These are phyloP conservation scores for Schizochytrium sp. DNA, from an alignment of 108 stramenopile species.

Conservation along the genomic window DNA sequence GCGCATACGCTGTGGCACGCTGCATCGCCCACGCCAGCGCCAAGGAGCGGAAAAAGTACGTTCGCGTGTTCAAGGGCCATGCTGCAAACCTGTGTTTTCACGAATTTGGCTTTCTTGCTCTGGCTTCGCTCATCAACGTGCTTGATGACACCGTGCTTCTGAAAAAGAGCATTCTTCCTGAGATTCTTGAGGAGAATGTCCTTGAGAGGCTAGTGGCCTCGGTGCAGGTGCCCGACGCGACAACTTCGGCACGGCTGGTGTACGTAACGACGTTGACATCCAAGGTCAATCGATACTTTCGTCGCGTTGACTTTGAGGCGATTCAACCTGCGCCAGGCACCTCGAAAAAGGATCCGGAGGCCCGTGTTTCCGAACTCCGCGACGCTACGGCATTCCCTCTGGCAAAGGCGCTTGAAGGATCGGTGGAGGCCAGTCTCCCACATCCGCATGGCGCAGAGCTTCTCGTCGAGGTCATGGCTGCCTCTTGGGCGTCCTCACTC, in stretches of 20 bases:
- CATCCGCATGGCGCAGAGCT: neutral
- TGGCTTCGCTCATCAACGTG: neutral
- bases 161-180: neutral
- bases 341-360: neutral
- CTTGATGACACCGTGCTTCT: neutral
- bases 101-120: neutral
- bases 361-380: neutral
- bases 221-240: neutral
- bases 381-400: neutral
- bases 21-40: conserved; percentile 9
- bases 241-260: neutral
- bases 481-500: neutral
- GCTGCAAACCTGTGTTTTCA: neutral
- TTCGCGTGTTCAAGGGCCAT: neutral
- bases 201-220: neutral
- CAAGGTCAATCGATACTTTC: neutral
- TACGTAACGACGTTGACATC: neutral
- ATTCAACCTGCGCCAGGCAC: neutral
- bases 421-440: neutral
- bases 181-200: neutral
- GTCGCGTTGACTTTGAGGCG: neutral
- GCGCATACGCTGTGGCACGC: neutral
- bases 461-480: neutral
- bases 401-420: neutral
- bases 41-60: conserved; percentile 14